Base-by-base conservation (phyloP, 768 basidiomycete genomes). In the Pleurotus djamor region DNA sequence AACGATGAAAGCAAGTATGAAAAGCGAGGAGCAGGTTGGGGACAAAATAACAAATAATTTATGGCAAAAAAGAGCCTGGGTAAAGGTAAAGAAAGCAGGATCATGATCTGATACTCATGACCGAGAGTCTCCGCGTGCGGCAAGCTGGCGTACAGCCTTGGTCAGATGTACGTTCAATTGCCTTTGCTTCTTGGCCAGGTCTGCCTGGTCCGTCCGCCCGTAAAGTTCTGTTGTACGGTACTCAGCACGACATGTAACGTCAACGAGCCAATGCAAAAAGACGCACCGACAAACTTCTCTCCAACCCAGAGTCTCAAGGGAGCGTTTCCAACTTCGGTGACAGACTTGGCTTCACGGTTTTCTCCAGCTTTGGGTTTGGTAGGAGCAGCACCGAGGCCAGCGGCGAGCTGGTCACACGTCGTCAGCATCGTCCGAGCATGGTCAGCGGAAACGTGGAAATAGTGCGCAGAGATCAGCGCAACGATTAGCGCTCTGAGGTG, bases 281-380 rank as follows among this genome's bases (percentile, higher is more conserved):
- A 54, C 81, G 49, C 47, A 89, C 89, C 89, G 50, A 85, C 72
- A 62, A 83, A 81, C 47, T 88, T 76, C 65, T 91, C 84, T 5
- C 89, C 89, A 9, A 87, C 83, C 91, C 91, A 91, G 51, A 89
- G 66, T 17, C 89, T 74, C 66, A 91, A 67, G 37, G 82, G 81
- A 3, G 81, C 87, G 59, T 89, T 90, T 4, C 89, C 89, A 16
- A 84, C 65, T 2, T 67, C 67, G 12, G 47, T 66, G 17, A 62
- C 63, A 7, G 58, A 54, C 33, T 59, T 32, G 10, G 43, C 34
- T 45, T 58, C 57, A 43, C 32, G 48, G 7, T 38, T 58, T 4
- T 55, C 56, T 32, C 37, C 59, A 62, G 48, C 64, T 60, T 48
- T 60, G 16, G 52, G 63, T 61, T 67, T 63, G 64, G 71, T 65